These are phyloP conservation scores for Aspergillus intermedius DNA, from an alignment of 2,329 filamentous ascomycete genomes.

Conservation along the genomic window DNA sequence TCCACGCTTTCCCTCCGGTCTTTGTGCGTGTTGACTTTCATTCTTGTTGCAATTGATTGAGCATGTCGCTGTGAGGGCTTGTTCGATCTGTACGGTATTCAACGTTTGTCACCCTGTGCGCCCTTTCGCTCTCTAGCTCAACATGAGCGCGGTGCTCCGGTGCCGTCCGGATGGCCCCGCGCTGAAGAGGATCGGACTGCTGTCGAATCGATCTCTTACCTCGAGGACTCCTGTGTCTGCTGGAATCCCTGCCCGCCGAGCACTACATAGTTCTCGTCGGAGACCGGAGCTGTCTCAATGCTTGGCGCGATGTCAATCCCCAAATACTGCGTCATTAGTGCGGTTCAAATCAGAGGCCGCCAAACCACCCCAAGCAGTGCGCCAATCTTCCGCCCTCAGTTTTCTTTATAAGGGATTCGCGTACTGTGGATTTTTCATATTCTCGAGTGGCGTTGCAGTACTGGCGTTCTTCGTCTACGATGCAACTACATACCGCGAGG, in stretches of 20 bases:
- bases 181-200: constrained; percentile 20
- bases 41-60: neutral
- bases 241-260: constrained; percentile 11
- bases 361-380: constrained; percentile 7
- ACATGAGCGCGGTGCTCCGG: constrained; percentile 28
- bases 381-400: constrained; percentile 32
- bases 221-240: constrained; percentile 7
- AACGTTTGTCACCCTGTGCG: neutral
- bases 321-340: constrained; percentile 18
- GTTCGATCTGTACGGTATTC: neutral
- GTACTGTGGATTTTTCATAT: constrained; percentile 67
- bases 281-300: constrained; percentile 15
- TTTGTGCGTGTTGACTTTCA: neutral
- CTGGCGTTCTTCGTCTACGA: constrained; percentile 90
- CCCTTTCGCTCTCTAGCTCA: neutral
- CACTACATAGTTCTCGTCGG: constrained; percentile 17
- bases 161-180: constrained; percentile 21
- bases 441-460: constrained; percentile 62
- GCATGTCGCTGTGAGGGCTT: neutral
- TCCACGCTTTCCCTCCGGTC: neutral
- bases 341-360: constrained; percentile 26
- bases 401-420: constrained; percentile 65
- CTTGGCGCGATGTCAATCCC: constrained; percentile 15
- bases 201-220: constrained; percentile 15
- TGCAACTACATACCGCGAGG: constrained; percentile 78